These are phyloP conservation scores for Phytophthora podocarpi DNA, from an alignment of 352 stramenopile genomes.

Conservation along the genomic window DNA sequence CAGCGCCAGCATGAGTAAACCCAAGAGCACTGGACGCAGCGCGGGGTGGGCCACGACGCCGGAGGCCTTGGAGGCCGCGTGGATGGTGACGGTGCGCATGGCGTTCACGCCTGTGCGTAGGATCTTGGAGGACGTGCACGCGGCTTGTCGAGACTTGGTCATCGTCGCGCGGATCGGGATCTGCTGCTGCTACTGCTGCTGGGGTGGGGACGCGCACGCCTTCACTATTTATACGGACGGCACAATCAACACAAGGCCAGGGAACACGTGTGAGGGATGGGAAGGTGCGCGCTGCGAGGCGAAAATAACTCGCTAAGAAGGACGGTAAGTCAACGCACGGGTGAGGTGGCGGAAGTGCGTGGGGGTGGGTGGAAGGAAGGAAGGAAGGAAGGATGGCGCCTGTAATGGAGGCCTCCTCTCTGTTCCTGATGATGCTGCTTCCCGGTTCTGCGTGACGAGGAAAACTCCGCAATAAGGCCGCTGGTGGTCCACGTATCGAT, in stretches of 20 bases:
- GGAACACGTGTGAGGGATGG: slow-evolving; percentile 21
- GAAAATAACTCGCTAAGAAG: slow-evolving; percentile 23
- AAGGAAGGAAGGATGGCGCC: slow-evolving; percentile 2
- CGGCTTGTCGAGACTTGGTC: slow-evolving; percentile 31
- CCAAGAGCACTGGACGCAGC: slow-evolving; percentile 36
- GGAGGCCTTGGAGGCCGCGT: slow-evolving; percentile 28
- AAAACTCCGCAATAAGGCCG: slow-evolving; percentile 37
- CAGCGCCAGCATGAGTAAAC: slow-evolving; percentile 44
- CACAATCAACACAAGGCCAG: slow-evolving; percentile 11
- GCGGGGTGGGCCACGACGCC: slow-evolving; percentile 20
- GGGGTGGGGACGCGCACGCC: background rate
- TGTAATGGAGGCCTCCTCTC: slow-evolving; percentile 6
- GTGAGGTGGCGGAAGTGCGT: background rate
- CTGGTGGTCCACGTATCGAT: slow-evolving; percentile 19
- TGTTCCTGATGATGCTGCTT: slow-evolving; percentile 12
- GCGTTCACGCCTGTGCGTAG: slow-evolving; percentile 35
- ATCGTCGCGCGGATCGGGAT: slow-evolving; percentile 27
- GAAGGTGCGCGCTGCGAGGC: background rate
- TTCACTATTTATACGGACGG: slow-evolving; percentile 31
- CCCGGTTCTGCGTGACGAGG: slow-evolving; percentile 29
- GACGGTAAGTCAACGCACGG: slow-evolving; percentile 4
- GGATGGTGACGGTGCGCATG: slow-evolving; percentile 37
- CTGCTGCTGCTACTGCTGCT: background rate
- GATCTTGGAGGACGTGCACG: slow-evolving; percentile 25
- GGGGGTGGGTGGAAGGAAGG: slow-evolving; percentile 3